Base-by-base conservation (phyloP, 805 yeast species). In the Candida dajiaensis region DNA sequence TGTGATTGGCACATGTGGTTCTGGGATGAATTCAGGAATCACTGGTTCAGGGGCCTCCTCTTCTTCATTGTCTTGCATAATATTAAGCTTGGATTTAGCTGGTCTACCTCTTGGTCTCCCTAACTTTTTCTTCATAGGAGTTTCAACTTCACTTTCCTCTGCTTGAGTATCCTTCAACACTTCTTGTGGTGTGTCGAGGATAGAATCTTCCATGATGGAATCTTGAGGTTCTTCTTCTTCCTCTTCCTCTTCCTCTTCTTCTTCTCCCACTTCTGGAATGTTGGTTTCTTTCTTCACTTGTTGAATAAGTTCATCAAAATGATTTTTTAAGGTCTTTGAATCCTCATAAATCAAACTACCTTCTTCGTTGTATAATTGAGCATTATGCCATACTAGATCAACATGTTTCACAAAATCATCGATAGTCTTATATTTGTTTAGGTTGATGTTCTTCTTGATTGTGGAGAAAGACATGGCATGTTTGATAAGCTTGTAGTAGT, bases 311-410 rank as follows among this genome's bases (percentile, higher is more conserved):
- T 59, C 68, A 35, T 70, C 67, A 52, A 84, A 80, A 49, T 72
- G 72, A 26, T 71, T 72, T 50, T 77, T 72, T 44, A 94, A 71
- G 39, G 76, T 74, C 35, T 63, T 66, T 0, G 97, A 83, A 65
- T 89, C 95, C 49, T 77, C 77, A 58, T 81, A 80, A 37, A 90
- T 81, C 44, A 79, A 72, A 44, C 94, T 79, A 2, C 77, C 79
- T 44, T 85, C 85, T 49, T 81, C 85, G 63, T 90, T 92, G 65
- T 81, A 92, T 1, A 74, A 63, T 59, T 80, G 80, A 2, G 97
- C 96, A 65, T 94, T 94, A 40, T 71, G 59, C 67, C 90, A 89
- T 13, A 92, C 81, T 44, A 83, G 67, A 25, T 70, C 67, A 7
- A 84, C 70, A 43, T 82, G 84, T 19, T 71, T 73, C 46, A 75